phyloP scores from a whole-genome alignment of 345 rosid genomes.

The Linum trigynum region DNA sequence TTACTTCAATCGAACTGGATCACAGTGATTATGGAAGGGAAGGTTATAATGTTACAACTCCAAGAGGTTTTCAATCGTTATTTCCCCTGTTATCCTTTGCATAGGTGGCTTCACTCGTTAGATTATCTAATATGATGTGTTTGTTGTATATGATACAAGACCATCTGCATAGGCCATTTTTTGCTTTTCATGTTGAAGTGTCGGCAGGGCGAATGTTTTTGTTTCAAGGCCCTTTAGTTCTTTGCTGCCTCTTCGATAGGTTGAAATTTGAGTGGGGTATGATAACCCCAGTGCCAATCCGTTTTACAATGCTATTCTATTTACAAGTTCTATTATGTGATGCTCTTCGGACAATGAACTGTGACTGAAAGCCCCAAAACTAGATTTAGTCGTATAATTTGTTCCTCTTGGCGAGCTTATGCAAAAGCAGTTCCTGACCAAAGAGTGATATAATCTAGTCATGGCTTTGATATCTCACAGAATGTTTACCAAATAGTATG shows the following conservation, averaged over 20 bases:
- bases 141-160: neutral
- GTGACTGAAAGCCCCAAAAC: no score
- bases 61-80: slow-evolving; percentile 45
- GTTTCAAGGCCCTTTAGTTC: neutral
- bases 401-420: no score
- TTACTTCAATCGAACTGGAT: slow-evolving; percentile 96
- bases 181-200: neutral
- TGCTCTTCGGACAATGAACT: no score
- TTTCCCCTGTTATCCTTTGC: slow-evolving; percentile 10
- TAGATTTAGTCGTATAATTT: no score
- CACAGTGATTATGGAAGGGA: slow-evolving; percentile 99
- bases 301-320: neutral
- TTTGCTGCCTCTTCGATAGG: neutral
- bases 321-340: no score
- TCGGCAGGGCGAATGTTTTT: neutral
- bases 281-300: neutral
- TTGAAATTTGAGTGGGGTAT: no score
- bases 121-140: neutral
- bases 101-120: neutral
- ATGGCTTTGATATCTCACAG: no score
- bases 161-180: no score
- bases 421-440: no score
- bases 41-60: slow-evolving; percentile 98
- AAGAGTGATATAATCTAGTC: no score
- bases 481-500: no score